Evolutionary conservation across 192 early-diverging fungal species (phyloP), one percentile per base, ranked within the genome.

Genomic region (Backusella parvicylindrica): DNA sequence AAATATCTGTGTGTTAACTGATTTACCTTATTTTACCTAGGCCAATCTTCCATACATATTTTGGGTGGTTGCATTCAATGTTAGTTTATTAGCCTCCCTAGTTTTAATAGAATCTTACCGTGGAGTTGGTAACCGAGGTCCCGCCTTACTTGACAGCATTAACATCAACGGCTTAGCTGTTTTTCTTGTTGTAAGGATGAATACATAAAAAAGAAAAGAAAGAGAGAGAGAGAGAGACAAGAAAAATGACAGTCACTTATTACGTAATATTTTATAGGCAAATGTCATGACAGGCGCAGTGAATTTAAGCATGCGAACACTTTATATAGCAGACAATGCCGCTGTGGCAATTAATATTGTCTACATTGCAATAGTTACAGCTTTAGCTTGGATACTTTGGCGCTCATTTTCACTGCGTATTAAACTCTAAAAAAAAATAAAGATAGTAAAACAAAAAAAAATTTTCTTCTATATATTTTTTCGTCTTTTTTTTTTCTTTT

Each of bases 271-370:
- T 49, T 40, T 8, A 36, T 81, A 92, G 91, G 97, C 93, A 23
- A 99, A 99, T 77, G 41, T 97, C 6, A 74, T 95, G 53, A 99
- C 97, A 0, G 97, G 97, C 2, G 32, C 90, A 1, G 84, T 95
- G 8, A 99, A 99, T 80, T 75, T 97, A 75, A 79, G 87, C 1
- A 79, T 95, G 13, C 83, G 94, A 71, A 99, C 97, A 6, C 82
- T 99, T 26, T 84, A 87, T 36, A 84, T 87, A n/a, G 70, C 80
- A 0, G 75, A 77, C 6, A 15, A 71, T 28, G 41, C 83, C 33
- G 79, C 91, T 0, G 74, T 86, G 49, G 50, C 64, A 2, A 84
- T 93, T 21, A 77, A 89, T 69, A 72, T 75, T 0, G 74, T 73
- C 3, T 93, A 95, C 53, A 92, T 90, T 32, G 41, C 82, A 18